Evolutionary conservation across 805 yeast genomes (phyloP).

Genomic region (Monosporozyma servazzii): DNA sequence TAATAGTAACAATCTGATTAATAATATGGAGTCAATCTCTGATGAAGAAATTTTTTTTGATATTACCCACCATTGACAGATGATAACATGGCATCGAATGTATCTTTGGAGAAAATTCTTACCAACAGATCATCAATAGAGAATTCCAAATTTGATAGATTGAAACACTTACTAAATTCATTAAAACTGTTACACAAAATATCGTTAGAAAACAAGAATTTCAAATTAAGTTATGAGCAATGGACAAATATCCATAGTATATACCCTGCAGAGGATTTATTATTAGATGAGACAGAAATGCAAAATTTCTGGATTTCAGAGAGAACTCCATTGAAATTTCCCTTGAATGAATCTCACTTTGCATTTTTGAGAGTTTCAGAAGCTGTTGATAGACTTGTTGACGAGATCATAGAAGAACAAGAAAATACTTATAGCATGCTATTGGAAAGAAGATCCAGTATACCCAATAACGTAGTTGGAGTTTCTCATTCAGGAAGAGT

Average conservation of each 20-base stretch:
- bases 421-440: not conserved
- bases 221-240: constrained; percentile 16
- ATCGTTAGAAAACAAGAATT: constrained; percentile 12
- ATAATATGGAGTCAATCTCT: not conserved
- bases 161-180: constrained; percentile 10
- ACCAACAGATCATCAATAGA: not conserved
- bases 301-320: constrained; percentile 54
- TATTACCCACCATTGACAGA: not conserved
- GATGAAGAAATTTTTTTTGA: not conserved
- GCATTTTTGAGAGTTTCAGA: constrained; percentile 35
- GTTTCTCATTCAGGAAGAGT: not conserved
- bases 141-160: constrained; percentile 4
- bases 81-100: not conserved
- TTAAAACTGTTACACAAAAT: constrained; percentile 16
- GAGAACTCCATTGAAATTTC: constrained; percentile 58
- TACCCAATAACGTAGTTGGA: not conserved
- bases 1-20: not conserved
- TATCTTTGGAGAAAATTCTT: not conserved
- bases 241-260: constrained; percentile 15
- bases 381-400: constrained; percentile 15
- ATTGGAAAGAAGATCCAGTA: not conserved
- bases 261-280: not conserved
- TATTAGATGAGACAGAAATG: not conserved
- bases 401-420: constrained; percentile 3
- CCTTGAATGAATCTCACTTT: constrained; percentile 60